Evolutionary conservation across 352 stramenopile genomes (phyloP).

Genomic region (Phytophthora nicotianae): DNA sequence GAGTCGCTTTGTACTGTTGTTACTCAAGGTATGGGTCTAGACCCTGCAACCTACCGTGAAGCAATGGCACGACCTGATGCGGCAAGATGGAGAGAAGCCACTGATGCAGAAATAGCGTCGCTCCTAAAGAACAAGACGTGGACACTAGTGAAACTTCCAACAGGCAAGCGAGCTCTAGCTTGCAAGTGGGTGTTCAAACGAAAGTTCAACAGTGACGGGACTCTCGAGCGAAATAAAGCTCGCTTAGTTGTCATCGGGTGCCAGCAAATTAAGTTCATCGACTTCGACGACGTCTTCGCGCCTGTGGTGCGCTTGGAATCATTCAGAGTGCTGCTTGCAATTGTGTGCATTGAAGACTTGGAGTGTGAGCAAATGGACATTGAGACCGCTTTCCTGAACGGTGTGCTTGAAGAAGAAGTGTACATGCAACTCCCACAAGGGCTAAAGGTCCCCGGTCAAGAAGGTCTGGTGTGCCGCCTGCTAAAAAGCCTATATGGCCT

Average conservation of each 20-base stretch:
- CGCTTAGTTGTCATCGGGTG: not conserved
- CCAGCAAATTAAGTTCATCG: slow-evolving; percentile 4
- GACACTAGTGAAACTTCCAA: not conserved
- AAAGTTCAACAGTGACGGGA: not conserved
- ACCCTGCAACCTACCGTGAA: not conserved
- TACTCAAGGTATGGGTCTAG: not conserved
- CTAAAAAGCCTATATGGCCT: not conserved
- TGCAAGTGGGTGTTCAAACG: slow-evolving; percentile 1
- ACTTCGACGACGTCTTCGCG: slow-evolving; percentile 2
- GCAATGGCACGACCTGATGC: not conserved
- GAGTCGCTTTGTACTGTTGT: not conserved
- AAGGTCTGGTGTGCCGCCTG: not conserved
- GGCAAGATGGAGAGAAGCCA: not conserved
- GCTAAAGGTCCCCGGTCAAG: not conserved
- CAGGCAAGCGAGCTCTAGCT: not conserved
- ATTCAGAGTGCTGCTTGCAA: not conserved
- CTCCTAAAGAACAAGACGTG: slow-evolving; percentile 1
- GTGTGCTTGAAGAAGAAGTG: not conserved
- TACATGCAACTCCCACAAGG: slow-evolving; percentile 3
- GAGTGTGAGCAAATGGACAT: slow-evolving; percentile 1
- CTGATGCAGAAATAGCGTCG: not conserved
- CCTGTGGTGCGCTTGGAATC: not conserved
- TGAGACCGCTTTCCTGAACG: not conserved
- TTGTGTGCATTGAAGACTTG: not conserved
- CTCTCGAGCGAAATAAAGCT: not conserved